These are phyloP conservation scores for Filosporella fistucella DNA, from an alignment of 495 filamentous ascomycete genomes.

Conservation along the genomic window DNA sequence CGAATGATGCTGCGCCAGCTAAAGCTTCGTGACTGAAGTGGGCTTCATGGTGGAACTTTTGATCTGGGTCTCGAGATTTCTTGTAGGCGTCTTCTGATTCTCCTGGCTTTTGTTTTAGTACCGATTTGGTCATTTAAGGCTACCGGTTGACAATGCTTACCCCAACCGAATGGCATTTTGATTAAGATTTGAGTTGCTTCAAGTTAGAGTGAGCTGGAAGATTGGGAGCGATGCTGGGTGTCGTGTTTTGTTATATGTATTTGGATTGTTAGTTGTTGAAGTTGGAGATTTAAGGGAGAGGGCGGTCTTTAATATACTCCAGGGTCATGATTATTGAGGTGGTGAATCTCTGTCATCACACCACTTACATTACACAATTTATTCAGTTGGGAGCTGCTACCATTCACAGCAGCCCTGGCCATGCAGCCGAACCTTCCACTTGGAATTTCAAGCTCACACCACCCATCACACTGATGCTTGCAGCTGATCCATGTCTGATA, in stretches of 20 bases:
- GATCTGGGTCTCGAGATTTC: conserved; percentile 33
- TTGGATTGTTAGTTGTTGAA: too few species aligned
- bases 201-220: neutral
- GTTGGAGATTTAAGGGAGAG: neutral
- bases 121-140: neutral
- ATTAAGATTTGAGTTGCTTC: neutral
- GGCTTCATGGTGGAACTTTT: conserved; percentile 53
- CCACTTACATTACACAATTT: too few species aligned
- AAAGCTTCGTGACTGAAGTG: conserved; percentile 69
- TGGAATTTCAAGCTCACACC: too few species aligned
- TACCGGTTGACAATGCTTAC: conserved; percentile 6
- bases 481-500: too few species aligned
- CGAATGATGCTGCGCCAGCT: conserved; percentile 74
- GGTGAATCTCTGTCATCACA: too few species aligned
- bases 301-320: neutral
- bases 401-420: neutral
- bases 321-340: neutral
- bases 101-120: conserved; percentile 3
- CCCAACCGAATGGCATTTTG: conserved; percentile 26
- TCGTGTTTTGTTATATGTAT: neutral
- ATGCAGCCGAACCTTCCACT: too few species aligned
- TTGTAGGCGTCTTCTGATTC: conserved; percentile 48
- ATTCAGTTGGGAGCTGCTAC: too few species aligned
- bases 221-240: neutral
- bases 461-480: too few species aligned